Base-by-base conservation (phyloP, 1,139 yeast genomes). In the Taiozyma sp. region DNA sequence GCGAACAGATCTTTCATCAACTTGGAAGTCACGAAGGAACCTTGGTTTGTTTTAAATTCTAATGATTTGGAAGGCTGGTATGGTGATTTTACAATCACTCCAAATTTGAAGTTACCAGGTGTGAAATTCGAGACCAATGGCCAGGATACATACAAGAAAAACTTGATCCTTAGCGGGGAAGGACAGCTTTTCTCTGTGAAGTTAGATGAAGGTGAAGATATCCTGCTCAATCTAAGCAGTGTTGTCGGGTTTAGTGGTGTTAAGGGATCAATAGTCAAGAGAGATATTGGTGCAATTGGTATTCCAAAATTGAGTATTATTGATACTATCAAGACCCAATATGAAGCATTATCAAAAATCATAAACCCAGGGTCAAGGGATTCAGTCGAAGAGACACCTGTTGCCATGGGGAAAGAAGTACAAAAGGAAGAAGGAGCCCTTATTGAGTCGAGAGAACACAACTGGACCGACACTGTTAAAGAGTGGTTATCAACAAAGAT, bases 51-150 rank as follows among this genome's bases (percentile, higher is more conserved):
- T 4, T 41, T 54, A 48, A 46, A 53, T 27, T 45, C 58, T 0
- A 55, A 51, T 14, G 39, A 49, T 38, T 16, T 58, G 1, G 48
- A 50, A 9, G 60, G 52, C 0, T 58, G 62, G 62, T 56, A 54
- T 45, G 62, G 62, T 5, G n/a, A 36, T 10, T 29, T 57, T 16
- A 36, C 48, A 19, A 9, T 47, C 34, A 14, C 36, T 12, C 16
- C 29, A 40, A 40, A 40, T 24, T 24, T 40, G 27, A 41, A 6
- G 24, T 30, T 22, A 4, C 34, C 22, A 29, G 50, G 42, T 5
- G 16, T 30, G 23, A 45, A 4, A 2, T 16, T 43, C 48, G 51
- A 36, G 40, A 45, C 34, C 8, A 41, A n/a, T 23, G 48, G 36
- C 27, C 27, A 24, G 9, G 19, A 49, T 4, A 10, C 34, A 4